Evolutionary conservation across 2,329 filamentous ascomycete species (phyloP), one percentile per base, ranked within the genome.

Genomic region (Shiraia sp.): DNA sequence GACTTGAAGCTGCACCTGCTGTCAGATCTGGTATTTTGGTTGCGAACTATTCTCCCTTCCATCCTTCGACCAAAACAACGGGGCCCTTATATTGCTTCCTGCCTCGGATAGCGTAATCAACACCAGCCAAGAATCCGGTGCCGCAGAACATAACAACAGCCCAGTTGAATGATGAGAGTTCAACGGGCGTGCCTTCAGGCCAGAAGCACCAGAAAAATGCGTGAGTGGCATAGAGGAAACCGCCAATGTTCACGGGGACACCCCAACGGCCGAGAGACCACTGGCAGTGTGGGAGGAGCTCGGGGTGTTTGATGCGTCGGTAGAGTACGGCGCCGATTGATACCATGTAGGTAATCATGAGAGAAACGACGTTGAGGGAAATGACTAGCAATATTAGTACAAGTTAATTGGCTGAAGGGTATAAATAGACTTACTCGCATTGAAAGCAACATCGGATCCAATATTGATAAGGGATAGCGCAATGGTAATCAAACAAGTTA

Each of bases 161-260:
- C 65, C 65, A 71, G 33, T 70, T 69, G 45, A 71, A 68, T 2
- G 49, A 49, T 2, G 51, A 51, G 15, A 49, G 24, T 10, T 46
- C 51, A 9, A 59, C 52, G 10, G 61, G 61, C 6, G 59, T 63
- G 4, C 49, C 46, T 22, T 61, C 52, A 3, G 71, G 71, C 68
- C 68, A 73, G 51, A 72, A 71, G 23, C 62, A 63, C 68, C 69
- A 73, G 47, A 74, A 72, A 45, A 72, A 70, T 4, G 65, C 62
- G 40, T 68, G 67, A 3, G 49, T 41, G 3, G 59, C 48, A 38
- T 71, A 75, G 8, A 68, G 34, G 6, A 73, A 40, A 4, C 66
- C 69, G 0, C 49, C 45, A n/a, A 60, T 31, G 47, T 74, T 74
- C 49, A 73, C 50, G 2, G 63, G 54, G 1, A 72, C 46, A 7